Conservation (phyloP, 306 rosid genomes). For the Fragaria ananassa region DNA sequence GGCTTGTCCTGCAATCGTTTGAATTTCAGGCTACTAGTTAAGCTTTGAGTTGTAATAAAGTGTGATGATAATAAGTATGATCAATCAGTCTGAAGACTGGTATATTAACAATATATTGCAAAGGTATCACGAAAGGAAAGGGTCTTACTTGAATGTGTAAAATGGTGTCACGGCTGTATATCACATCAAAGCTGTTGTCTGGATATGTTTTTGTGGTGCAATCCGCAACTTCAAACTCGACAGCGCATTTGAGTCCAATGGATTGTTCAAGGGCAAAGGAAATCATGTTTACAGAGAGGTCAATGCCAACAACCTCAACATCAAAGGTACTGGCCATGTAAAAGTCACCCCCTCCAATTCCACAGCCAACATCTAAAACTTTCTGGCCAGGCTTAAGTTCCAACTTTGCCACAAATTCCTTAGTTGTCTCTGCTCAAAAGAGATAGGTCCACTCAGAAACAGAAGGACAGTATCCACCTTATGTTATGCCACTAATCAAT, state of each 20-base stretch:
- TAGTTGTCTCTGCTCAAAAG: slow-evolving; percentile 71
- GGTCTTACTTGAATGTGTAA: slow-evolving; percentile 71
- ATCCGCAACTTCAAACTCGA: slow-evolving; percentile 91
- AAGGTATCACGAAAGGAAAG: not conserved
- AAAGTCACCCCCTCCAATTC: slow-evolving; percentile 93
- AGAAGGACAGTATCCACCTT: not conserved
- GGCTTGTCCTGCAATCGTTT: slow-evolving; percentile 63
- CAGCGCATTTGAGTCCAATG: slow-evolving; percentile 65
- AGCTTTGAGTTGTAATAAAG: not conserved
- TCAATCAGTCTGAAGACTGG: not conserved
- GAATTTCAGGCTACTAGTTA: not conserved
- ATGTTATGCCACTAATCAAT: not conserved
- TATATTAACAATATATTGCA: not conserved
- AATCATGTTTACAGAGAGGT: slow-evolving; percentile 89
- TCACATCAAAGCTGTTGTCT: slow-evolving; percentile 65
- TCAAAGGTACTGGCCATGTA: slow-evolving; percentile 84
- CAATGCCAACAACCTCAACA: slow-evolving; percentile 85
- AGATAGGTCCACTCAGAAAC: slow-evolving; percentile 6
- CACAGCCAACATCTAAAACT: slow-evolving; percentile 95
- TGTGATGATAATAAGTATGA: not conserved
- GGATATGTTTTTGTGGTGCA: slow-evolving; percentile 74
- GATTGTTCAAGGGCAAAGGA: slow-evolving; percentile 86
- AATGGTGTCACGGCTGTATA: slow-evolving; percentile 85
- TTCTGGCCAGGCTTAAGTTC: slow-evolving; percentile 78
- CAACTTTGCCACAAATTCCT: slow-evolving; percentile 72